Evolutionary conservation across 768 basidiomycete species (phyloP).

Genomic region (Tylopilus vinaceipallidus): DNA sequence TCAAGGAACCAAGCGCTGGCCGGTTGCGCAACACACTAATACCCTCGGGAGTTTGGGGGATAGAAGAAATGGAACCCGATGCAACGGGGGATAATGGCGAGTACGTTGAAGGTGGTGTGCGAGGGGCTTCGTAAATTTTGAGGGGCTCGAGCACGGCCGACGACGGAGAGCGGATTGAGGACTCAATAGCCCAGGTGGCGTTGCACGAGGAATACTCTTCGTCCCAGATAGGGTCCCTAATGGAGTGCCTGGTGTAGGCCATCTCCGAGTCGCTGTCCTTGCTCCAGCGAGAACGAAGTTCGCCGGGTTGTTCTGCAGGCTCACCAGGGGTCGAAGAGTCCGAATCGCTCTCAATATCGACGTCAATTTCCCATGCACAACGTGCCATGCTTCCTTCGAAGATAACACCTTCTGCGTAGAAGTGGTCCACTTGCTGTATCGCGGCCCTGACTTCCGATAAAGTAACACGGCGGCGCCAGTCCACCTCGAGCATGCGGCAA

Average conservation of each 20-base stretch:
- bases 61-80: slow-evolving; percentile 41
- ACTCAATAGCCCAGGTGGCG: slow-evolving; percentile 56
- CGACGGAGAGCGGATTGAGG: slow-evolving; percentile 47
- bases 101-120: slow-evolving; percentile 51
- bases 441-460: slow-evolving; percentile 50
- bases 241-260: slow-evolving; percentile 31
- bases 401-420: slow-evolving; percentile 72
- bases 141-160: slow-evolving; percentile 35
- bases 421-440: slow-evolving; percentile 55
- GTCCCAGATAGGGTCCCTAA: slow-evolving; percentile 31
- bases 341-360: slow-evolving; percentile 61
- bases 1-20: slow-evolving; percentile 34
- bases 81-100: slow-evolving; percentile 44
- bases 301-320: slow-evolving; percentile 37
- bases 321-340: slow-evolving; percentile 51
- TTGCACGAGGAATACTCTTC: slow-evolving; percentile 44
- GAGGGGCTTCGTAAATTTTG: slow-evolving; percentile 45
- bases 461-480: slow-evolving; percentile 56
- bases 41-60: slow-evolving; percentile 59
- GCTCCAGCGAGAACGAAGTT: slow-evolving; percentile 59
- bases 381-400: slow-evolving; percentile 81
- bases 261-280: slow-evolving; percentile 42
- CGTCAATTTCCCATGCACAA: slow-evolving; percentile 74
- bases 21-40: slow-evolving; percentile 40
- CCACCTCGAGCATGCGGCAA: slow-evolving; percentile 66